Evolutionary conservation across 2,329 filamentous ascomycete species (phyloP), one percentile per base, ranked within the genome.

Genomic region (Epichloe gansuensis): DNA sequence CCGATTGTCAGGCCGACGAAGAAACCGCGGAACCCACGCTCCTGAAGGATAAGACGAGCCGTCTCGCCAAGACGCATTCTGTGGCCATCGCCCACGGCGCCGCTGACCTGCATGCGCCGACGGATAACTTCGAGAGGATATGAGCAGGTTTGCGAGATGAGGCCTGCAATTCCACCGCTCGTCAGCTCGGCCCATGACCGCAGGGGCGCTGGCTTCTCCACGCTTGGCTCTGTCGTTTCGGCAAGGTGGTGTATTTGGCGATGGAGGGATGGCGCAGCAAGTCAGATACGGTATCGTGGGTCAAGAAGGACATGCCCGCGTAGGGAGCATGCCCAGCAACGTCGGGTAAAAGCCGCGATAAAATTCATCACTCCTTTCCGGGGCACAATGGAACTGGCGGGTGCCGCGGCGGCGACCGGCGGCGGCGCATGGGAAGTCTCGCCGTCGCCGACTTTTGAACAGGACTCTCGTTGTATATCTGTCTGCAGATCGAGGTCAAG

Each of bases 101-200:
- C 93, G 47, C 89, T 88, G 13, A 98, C 93, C 67, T 98, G 93
- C 91, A 98, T 97, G 47, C 93, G 78, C 57, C 93, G 78, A 55
- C 93, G 76, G 54, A 97, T 86, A 15, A 98, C 88, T 68, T 98
- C 93, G 3, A 98, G 75, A 5, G 93, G 93, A 67, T 98, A 98
- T 15, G 91, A 94, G 0, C 85, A 81, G 0, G 91, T 95, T 69
- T 98, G 93, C 7, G 89, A 91, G 1, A 96, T 82, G 55, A 95
- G 74, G 2, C 93, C 93, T 0, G 93, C 91, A 9, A 93, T 67
- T 1, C 91, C 93, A 47, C 93, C 93, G 0, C 90, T 83, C 3
- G 78, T 76, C 5, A 98, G 78, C 68, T 97, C 88, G 0, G 93
- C 93, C 79, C 90, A 94, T 15, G 85, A 89, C 7, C 82, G 85